These are phyloP conservation scores for Cyclotella baltica DNA, from an alignment of 108 stramenopile genomes.

Conservation along the genomic window DNA sequence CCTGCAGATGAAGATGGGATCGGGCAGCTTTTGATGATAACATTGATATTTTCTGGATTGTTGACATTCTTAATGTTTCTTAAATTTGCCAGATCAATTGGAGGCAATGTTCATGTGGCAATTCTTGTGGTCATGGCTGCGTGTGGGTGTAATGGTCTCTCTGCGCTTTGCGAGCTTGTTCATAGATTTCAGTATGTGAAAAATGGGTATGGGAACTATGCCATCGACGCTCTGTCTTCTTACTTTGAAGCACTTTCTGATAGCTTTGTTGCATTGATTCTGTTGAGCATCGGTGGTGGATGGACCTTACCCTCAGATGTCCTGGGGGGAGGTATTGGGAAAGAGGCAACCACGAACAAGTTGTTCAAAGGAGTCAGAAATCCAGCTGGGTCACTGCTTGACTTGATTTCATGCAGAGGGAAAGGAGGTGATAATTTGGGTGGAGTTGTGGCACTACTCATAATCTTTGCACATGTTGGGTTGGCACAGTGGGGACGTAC, in stretches of 20 bases:
- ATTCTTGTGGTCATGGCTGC: constrained; percentile 74
- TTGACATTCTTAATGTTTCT: constrained; percentile 52
- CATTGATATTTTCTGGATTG: constrained; percentile 53
- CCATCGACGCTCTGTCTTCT: constrained; percentile 70
- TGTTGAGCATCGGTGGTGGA: constrained; percentile 77
- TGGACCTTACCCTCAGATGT: constrained; percentile 89
- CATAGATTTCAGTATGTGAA: constrained; percentile 65
- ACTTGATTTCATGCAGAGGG: constrained; percentile 52
- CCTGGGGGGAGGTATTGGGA: constrained; percentile 43
- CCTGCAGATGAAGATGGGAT: constrained; percentile 81
- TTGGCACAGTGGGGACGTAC: constrained; percentile 86
- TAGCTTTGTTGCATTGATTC: constrained; percentile 71
- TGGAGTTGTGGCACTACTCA: constrained; percentile 49
- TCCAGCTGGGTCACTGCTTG: constrained; percentile 64
- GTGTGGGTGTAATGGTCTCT: constrained; percentile 59
- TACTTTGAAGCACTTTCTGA: constrained; percentile 87
- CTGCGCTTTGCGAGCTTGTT: constrained; percentile 70
- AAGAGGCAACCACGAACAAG: constrained; percentile 40
- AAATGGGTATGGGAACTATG: constrained; percentile 80
- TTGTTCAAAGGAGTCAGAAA: constrained; percentile 63
- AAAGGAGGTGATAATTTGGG: constrained; percentile 36
- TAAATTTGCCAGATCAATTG: constrained; percentile 49
- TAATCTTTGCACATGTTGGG: constrained; percentile 61
- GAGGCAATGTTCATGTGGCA: constrained; percentile 74
- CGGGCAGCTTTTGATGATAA: constrained; percentile 59